Base-by-base conservation (phyloP, 805 yeast species). In the Wickerhamiella sergipiensis region DNA sequence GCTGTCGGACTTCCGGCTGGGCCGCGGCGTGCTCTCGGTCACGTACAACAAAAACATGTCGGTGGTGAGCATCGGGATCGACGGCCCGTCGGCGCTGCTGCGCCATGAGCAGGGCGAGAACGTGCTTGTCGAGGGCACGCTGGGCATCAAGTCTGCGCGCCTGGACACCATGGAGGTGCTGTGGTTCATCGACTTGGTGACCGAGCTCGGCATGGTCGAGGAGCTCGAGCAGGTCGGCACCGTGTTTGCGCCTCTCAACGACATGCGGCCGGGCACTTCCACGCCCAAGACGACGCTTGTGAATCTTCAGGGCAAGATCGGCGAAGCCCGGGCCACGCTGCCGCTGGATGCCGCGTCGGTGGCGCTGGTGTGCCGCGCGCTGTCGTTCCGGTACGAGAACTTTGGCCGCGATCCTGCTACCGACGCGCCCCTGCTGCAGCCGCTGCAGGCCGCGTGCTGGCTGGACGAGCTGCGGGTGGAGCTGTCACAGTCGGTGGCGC, bases 161-260 rank as follows among this genome's bases (percentile, higher is more conserved):
- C 42, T 54, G 18, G 60, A 57, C 18, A 57, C 60, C 1, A 57
- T 56, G 58, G 57, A 60, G 7, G 21, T 57, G 9, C 50, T 56
- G 1, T 54, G 59, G 60, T 22, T 57, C 3, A 48, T 57, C 6
- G 59, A 57, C 39, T 53, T 52, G 23, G 46, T 50, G 33, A 7
- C 6, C 19, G 46, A 43, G 33, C 19, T 18, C 7, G 22, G 22
- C 33, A 23, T 43, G 23, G 7, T 24, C 46, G 46, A 21, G 7
- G 19, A 43, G 31, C 23, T 43, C 19, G 46, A 43, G 19, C 33
- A 23, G 2, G 31, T 43, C 15, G 6, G 19, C 19, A 12, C 13
- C 9, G 24, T 24, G 4, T 23, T 43, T 24, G 19, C 29, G 5
- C 24, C 46, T 3, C 23, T 43, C 38, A 31, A 31, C 38, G 38